Base-by-base conservation (phyloP, 768 basidiomycete species). In the Tulasnella sp. region DNA sequence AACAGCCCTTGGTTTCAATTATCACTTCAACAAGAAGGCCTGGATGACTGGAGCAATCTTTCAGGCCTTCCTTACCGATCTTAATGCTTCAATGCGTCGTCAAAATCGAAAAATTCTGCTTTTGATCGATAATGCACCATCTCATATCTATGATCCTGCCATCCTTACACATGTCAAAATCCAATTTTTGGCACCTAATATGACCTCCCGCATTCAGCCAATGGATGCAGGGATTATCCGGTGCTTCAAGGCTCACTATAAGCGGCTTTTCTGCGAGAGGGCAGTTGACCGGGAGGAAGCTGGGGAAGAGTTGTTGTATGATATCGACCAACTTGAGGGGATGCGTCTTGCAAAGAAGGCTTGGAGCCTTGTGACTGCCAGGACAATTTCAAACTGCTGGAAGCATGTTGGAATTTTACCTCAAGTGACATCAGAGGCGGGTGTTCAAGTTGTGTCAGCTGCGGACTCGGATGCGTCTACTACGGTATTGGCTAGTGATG, bases 301-400 rank as follows among this genome's bases (percentile, higher is more conserved):
- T 33, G 41, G 48, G 3, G 24, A 33, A 12, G 8, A 24, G n/a
- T 33, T 44, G 9, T 67, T 71, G 54, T 70, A 68, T 45, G 37
- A 67, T 1, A 68, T 70, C 52, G 53, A 70, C 52, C 66, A 66
- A 53, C 63, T 71, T 1, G 45, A 69, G 31, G 68, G 61, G 9
- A 70, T 70, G 69, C 56, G 58, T 0, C 35, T 70, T 0, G 65
- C 65, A 1, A 54, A 66, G 10, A 20, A 34, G 9, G 67, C 68
- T 1, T 70, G 70, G 69, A 20, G 49, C 2, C 57, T 62, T 1
- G 66, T 70, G 2, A 57, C 64, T 24, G 49, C 59, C 0, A 58
- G 58, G 5, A 67, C 67, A 9, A 69, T 71, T 31, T 32, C 45
- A 16, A 63, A 70, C 46, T 70, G 67, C 56, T 71, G 69, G 69